Conservation (phyloP, 1,284 basidiomycete genomes). For the Jaminaea rosea region DNA sequence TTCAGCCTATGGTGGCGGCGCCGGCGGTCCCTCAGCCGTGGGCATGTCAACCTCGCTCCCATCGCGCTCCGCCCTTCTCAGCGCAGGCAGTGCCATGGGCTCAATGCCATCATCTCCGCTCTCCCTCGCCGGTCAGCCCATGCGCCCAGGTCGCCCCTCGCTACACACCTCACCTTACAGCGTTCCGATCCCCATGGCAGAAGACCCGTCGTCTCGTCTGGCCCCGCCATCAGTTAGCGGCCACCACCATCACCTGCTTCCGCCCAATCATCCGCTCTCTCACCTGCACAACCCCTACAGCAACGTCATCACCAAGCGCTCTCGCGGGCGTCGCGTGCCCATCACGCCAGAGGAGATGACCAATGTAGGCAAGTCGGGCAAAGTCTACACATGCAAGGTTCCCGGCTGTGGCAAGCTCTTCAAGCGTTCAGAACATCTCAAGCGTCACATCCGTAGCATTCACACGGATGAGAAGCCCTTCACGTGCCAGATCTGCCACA, state of each 20-base stretch:
- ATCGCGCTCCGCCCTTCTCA: constrained; percentile 5
- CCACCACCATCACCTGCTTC: constrained; percentile 16
- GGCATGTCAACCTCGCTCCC: constrained; percentile 21
- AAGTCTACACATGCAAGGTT: constrained; percentile 43
- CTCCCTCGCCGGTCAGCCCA: not conserved
- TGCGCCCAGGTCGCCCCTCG: constrained; percentile 1
- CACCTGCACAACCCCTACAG: constrained; percentile 24
- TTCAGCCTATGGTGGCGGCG: not conserved
- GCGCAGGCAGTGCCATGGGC: constrained; percentile 9
- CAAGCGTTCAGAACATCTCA: constrained; percentile 41
- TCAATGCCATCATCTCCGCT: constrained; percentile 15
- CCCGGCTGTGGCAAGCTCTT: constrained; percentile 42
- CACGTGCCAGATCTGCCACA: constrained; percentile 32
- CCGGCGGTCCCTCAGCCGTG: constrained; percentile 7
- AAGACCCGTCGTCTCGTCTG: constrained; percentile 6
- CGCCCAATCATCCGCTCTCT: constrained; percentile 17
- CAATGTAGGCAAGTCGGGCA: constrained; percentile 42
- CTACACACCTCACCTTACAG: constrained; percentile 8
- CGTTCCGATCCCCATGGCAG: not conserved
- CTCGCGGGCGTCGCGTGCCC: constrained; percentile 36
- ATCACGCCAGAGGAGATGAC: constrained; percentile 41
- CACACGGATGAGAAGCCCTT: constrained; percentile 44
- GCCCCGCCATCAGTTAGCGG: constrained; percentile 13
- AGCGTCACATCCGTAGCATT: constrained; percentile 40
- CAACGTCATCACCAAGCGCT: constrained; percentile 41